Percentiles rank a stretch among this genome's conserved stretches.
Evolutionary conservation across 495 filamentous ascomycete genomes (phyloP).

Genomic region (Pyrenula massariospora): DNA sequence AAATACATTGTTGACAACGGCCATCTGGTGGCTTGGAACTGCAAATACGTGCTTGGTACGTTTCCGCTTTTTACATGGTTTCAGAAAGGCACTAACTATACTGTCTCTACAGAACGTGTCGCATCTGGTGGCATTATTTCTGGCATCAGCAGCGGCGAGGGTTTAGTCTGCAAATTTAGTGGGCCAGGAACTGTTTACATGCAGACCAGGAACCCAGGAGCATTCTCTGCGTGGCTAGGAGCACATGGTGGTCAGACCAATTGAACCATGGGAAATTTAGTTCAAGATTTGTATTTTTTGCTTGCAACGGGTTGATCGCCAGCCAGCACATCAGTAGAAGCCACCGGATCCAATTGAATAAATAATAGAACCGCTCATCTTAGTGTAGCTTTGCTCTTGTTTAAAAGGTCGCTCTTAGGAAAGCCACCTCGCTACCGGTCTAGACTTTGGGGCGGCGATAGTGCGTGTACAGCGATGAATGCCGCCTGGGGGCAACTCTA

Average conservation of each 20-base stretch:
- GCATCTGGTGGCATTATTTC: conserved; percentile 84
- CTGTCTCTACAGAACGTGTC: conserved; percentile 56
- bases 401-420: no score
- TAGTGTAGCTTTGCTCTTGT: no score
- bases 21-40: conserved; percentile 95
- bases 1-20: conserved; percentile 92
- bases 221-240: conserved; percentile 28
- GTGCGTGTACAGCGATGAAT: no score
- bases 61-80: neutral
- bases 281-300: no score
- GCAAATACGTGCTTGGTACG: conserved; percentile 48
- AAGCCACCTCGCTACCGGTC: no score
- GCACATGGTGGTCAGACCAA: neutral
- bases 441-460: no score
- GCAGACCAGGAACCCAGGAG: conserved; percentile 75
- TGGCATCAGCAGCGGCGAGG: conserved; percentile 65
- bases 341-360: no score
- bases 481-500: no score
- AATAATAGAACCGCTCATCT: no score
- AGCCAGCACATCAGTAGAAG: no score
- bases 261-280: no score
- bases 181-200: conserved; percentile 90
- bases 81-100: conserved; percentile 17
- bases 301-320: no score
- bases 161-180: conserved; percentile 84